Conservation (phyloP, 2,329 filamentous ascomycete species). For the Diplodia corticola region DNA sequence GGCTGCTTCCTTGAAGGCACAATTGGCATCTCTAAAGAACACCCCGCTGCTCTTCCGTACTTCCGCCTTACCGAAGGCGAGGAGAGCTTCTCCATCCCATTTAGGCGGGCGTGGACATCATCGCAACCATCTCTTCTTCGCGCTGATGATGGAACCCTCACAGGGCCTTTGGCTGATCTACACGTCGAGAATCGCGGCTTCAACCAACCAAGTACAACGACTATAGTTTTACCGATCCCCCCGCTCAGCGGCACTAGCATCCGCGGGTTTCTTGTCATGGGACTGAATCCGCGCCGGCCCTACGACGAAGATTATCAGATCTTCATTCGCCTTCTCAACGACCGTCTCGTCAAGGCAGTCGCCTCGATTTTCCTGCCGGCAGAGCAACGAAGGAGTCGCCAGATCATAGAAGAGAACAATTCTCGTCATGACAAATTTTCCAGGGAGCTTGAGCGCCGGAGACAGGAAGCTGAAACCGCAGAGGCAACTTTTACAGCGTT, state of each 20-base stretch:
- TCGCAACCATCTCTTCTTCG: conserved; percentile 6
- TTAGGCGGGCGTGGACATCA: conserved; percentile 23
- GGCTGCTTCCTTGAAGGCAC: conserved; percentile 17
- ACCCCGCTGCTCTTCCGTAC: background rate
- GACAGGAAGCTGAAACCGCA: background rate
- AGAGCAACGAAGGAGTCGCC: conserved; percentile 16
- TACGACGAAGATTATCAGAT: conserved; percentile 23
- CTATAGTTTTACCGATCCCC: conserved; percentile 12
- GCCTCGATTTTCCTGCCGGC: conserved; percentile 17
- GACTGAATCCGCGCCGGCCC: conserved; percentile 11
- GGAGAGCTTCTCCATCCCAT: background rate
- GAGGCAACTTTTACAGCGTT: conserved; percentile 18
- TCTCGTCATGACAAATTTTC: conserved; percentile 6
- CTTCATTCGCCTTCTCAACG: conserved; percentile 15
- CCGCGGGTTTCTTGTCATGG: conserved; percentile 16
- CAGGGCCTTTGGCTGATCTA: background rate
- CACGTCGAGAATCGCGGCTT: background rate
- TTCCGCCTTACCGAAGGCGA: conserved; percentile 18
- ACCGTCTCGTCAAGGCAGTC: conserved; percentile 21
- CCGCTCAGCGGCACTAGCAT: conserved; percentile 21
- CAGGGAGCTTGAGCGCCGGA: conserved; percentile 13
- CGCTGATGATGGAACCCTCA: background rate
- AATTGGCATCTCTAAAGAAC: conserved; percentile 1
- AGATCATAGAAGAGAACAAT: conserved; percentile 8
- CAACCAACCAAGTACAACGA: conserved; percentile 4